phyloP scores from a whole-genome alignment of 768 basidiomycete genomes.

The Cantharellus anzutake region DNA sequence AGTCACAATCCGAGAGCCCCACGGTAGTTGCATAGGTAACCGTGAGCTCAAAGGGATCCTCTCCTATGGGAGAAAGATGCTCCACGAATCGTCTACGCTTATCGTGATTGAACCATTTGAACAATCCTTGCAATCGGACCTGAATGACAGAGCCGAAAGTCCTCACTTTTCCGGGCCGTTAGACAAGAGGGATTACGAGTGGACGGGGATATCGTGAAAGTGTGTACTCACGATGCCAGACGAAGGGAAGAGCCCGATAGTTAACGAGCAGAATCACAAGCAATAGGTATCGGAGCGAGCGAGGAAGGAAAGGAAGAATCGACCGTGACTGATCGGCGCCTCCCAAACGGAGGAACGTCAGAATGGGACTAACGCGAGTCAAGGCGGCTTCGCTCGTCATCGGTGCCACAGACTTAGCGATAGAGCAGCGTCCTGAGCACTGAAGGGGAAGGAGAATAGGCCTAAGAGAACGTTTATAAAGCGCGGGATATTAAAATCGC shows the following conservation, averaged over 20 bases:
- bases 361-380: neutral
- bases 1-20: slow-evolving; percentile 51
- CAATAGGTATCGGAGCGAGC: slow-evolving; percentile 24
- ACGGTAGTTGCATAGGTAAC: slow-evolving; percentile 31
- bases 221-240: slow-evolving; percentile 44
- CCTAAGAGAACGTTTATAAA: too few relatives aligned
- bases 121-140: neutral
- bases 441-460: too few relatives aligned
- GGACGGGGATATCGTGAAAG: neutral
- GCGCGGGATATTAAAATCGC: too few relatives aligned
- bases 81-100: neutral
- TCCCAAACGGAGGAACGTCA: neutral
- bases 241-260: slow-evolving; percentile 37
- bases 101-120: neutral
- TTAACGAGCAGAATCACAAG: slow-evolving; percentile 37
- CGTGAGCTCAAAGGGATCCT: slow-evolving; percentile 31
- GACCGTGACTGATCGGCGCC: neutral
- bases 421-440: too few relatives aligned
- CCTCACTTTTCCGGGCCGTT: neutral
- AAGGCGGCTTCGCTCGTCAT: too few relatives aligned
- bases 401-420: too few relatives aligned
- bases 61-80: slow-evolving; percentile 29
- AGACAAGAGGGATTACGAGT: neutral
- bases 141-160: neutral
- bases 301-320: slow-evolving; percentile 7